These are phyloP conservation scores for Ogataea degrootiae DNA, from an alignment of 805 yeast species.

Conservation along the genomic window DNA sequence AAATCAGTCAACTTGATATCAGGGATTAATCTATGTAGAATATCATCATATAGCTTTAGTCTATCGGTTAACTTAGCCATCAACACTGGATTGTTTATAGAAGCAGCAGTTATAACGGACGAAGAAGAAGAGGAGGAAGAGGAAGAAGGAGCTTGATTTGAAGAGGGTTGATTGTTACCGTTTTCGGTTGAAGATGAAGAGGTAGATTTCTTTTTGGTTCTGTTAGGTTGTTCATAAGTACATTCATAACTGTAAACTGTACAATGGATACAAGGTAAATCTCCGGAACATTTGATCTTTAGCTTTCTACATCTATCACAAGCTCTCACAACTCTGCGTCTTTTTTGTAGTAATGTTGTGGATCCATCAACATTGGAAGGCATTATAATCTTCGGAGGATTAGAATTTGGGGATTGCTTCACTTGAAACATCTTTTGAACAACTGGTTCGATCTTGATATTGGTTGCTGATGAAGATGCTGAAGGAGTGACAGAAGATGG, in stretches of 20 bases:
- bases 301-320: conserved; percentile 48
- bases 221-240: conserved; percentile 70
- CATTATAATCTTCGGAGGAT: conserved; percentile 27
- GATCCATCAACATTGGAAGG: conserved; percentile 18
- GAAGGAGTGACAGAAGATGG: neutral
- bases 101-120: conserved; percentile 14
- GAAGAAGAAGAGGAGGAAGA: conserved; percentile 1
- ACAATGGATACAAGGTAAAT: conserved; percentile 51
- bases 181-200: neutral
- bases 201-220: conserved; percentile 32
- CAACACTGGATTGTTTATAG: conserved; percentile 18
- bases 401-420: conserved; percentile 8
- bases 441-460: neutral
- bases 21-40: conserved; percentile 28
- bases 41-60: conserved; percentile 29
- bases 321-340: conserved; percentile 41
- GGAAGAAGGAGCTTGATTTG: neutral
- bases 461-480: neutral
- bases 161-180: neutral
- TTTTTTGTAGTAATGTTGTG: conserved; percentile 20
- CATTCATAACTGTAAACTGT: conserved; percentile 84
- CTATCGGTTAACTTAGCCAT: conserved; percentile 29
- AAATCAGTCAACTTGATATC: conserved; percentile 28
- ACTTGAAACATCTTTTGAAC: neutral
- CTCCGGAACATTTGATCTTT: conserved; percentile 51